Percentiles rank a stretch among this genome's conserved stretches.
phyloP scores from a whole-genome alignment of 2,329 filamentous ascomycete genomes.

The Venturia pyrina region DNA sequence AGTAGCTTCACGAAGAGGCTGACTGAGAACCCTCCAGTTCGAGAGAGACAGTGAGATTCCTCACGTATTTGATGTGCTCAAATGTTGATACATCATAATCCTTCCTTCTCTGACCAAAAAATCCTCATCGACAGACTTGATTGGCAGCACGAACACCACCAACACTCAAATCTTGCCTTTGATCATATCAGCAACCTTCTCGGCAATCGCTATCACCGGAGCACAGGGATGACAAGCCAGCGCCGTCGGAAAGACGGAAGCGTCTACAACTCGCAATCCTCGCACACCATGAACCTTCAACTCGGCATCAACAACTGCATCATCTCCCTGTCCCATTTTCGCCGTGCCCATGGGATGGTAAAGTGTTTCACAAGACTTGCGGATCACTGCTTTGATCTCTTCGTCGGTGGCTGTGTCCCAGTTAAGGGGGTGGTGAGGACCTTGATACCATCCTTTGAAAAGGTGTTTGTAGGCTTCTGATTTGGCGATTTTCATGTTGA shows the following conservation, averaged over 20 bases:
- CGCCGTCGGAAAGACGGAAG: constrained; percentile 27
- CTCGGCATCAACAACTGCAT: constrained; percentile 25
- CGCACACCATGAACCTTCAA: constrained; percentile 24
- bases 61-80: too few species aligned
- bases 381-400: constrained; percentile 7
- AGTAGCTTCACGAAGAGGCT: too few species aligned
- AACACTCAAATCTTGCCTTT: neutral
- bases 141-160: neutral
- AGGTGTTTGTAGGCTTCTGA: neutral
- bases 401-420: constrained; percentile 9
- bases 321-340: constrained; percentile 22
- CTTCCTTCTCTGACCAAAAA: too few species aligned
- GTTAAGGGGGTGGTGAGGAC: constrained; percentile 1
- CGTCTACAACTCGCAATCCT: constrained; percentile 28
- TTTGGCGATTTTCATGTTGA: constrained; percentile 4
- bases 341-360: constrained; percentile 25
- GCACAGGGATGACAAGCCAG: constrained; percentile 15
- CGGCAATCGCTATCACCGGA: constrained; percentile 11
- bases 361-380: constrained; percentile 11
- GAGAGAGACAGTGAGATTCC: too few species aligned
- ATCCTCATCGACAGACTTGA: too few species aligned
- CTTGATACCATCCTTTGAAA: constrained; percentile 8
- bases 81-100: too few species aligned
- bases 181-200: constrained; percentile 11
- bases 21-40: too few species aligned